Evolutionary conservation across 2,329 filamentous ascomycete genomes (phyloP).

Genomic region (Arthroderma sp.): DNA sequence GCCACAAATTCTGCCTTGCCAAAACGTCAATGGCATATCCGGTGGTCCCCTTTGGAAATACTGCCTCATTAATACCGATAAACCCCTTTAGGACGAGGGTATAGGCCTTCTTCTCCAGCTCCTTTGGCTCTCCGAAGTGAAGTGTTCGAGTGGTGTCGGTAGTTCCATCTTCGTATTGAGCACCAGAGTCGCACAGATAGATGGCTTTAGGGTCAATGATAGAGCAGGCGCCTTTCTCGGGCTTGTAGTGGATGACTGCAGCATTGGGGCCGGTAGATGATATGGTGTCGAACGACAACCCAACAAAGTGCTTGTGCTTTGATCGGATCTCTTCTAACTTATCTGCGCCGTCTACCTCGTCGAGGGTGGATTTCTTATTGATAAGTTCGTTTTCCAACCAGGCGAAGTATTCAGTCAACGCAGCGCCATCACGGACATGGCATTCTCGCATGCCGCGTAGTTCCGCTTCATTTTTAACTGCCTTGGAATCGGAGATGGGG

Average conservation of each 20-base stretch:
- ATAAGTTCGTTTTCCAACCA: slow-evolving; percentile 88
- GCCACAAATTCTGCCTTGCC: slow-evolving; percentile 86
- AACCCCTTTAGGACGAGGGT: slow-evolving; percentile 91
- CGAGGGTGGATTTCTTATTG: slow-evolving; percentile 56
- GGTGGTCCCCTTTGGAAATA: slow-evolving; percentile 90
- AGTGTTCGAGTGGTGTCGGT: slow-evolving; percentile 90
- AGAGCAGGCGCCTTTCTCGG: slow-evolving; percentile 68
- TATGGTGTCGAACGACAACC: slow-evolving; percentile 89
- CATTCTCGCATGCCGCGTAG: slow-evolving; percentile 86
- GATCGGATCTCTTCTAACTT: slow-evolving; percentile 57
- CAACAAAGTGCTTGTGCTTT: slow-evolving; percentile 63
- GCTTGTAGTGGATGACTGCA: slow-evolving; percentile 91
- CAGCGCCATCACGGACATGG: slow-evolving; percentile 85
- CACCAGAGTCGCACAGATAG: slow-evolving; percentile 93
- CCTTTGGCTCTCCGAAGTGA: slow-evolving; percentile 76
- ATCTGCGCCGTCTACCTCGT: slow-evolving; percentile 85
- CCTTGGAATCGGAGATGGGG: slow-evolving; percentile 80
- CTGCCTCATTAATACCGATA: slow-evolving; percentile 70
- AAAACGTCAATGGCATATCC: slow-evolving; percentile 82
- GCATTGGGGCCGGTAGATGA: slow-evolving; percentile 88
- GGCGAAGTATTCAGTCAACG: slow-evolving; percentile 82
- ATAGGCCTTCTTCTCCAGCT: slow-evolving; percentile 75
- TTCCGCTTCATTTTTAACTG: slow-evolving; percentile 83
- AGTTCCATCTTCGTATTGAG: slow-evolving; percentile 90
- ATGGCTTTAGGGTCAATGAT: slow-evolving; percentile 71